A percentile compares a stretch with the other conserved stretches of the same genome.
These are phyloP conservation scores for Quercus robur DNA, from an alignment of 306 rosid species.

Conservation along the genomic window DNA sequence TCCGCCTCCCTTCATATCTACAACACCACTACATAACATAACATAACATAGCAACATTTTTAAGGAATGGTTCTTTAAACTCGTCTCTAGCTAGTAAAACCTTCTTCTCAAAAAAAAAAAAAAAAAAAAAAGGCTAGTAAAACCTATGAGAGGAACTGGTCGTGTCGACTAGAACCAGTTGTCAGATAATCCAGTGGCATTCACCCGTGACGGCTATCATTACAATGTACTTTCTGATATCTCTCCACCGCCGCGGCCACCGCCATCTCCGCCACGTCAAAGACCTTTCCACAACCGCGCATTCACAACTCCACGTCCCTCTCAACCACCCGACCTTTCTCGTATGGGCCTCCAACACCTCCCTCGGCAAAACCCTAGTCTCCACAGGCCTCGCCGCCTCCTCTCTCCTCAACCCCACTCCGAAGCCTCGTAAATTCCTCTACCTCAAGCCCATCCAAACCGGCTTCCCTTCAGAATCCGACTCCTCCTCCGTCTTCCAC, in stretches of 20 bases:
- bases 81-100: too few species aligned
- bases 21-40: too few species aligned
- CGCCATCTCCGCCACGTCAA: conserved; percentile 6
- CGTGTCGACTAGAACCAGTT: too few species aligned
- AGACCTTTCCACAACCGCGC: conserved; percentile 29
- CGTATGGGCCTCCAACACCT: conserved; percentile 87
- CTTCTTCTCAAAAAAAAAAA: too few species aligned
- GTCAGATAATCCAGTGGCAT: too few species aligned
- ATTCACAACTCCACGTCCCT: conserved; percentile 38
- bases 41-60: too few species aligned
- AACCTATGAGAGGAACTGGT: too few species aligned
- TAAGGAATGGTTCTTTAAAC: too few species aligned
- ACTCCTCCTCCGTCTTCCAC: conserved; percentile 66
- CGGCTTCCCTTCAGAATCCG: conserved; percentile 87
- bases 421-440: conserved; percentile 41
- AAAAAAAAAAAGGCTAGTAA: too few species aligned
- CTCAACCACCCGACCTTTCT: conserved; percentile 76
- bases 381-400: conserved; percentile 86
- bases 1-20: too few species aligned
- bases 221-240: too few species aligned
- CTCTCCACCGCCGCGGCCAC: conserved; percentile 2
- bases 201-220: too few species aligned
- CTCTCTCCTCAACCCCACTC: conserved; percentile 25
- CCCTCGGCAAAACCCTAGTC: conserved; percentile 90
- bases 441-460: conserved; percentile 91